Conservation (phyloP, 1,284 basidiomycete genomes). For the Mycosarcoma maydis region DNA sequence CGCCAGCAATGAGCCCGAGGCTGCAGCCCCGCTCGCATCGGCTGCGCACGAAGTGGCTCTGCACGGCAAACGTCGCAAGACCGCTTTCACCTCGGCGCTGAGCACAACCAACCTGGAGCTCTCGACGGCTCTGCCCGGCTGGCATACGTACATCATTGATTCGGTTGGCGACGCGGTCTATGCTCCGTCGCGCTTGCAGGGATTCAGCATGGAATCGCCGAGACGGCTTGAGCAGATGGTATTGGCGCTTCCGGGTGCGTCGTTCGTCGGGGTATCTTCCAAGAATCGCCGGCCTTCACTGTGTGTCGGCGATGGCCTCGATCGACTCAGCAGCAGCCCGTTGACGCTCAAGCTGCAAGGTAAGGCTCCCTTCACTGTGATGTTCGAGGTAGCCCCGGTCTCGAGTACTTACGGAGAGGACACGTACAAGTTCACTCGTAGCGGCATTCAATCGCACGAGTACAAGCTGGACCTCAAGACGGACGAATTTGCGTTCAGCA, state of each 20-base stretch:
- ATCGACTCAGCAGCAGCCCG: slow-evolving; percentile 16
- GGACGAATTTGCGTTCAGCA: slow-evolving; percentile 82
- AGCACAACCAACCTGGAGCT: slow-evolving; percentile 83
- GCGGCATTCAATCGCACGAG: slow-evolving; percentile 75
- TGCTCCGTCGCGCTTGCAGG: slow-evolving; percentile 69
- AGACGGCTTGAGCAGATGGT: slow-evolving; percentile 58
- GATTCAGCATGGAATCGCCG: slow-evolving; percentile 70
- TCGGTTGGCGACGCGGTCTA: slow-evolving; percentile 86
- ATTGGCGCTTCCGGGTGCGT: slow-evolving; percentile 44
- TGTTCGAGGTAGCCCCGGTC: slow-evolving; percentile 73
- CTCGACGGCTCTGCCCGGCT: slow-evolving; percentile 79
- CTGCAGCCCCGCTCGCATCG: slow-evolving; percentile 44
- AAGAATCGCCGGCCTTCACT: slow-evolving; percentile 74
- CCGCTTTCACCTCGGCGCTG: slow-evolving; percentile 84
- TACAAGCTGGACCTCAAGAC: slow-evolving; percentile 79
- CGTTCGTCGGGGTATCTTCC: slow-evolving; percentile 21
- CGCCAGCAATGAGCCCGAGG: slow-evolving; percentile 30
- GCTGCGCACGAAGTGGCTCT: slow-evolving; percentile 49
- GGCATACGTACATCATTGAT: slow-evolving; percentile 86
- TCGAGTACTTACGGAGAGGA: slow-evolving; percentile 59
- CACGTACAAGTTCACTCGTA: slow-evolving; percentile 71
- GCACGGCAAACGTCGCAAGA: slow-evolving; percentile 35
- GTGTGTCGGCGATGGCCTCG: slow-evolving; percentile 68
- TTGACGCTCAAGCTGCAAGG: slow-evolving; percentile 72
- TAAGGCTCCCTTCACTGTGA: slow-evolving; percentile 84